Conservation (phyloP, 2,329 filamentous ascomycete genomes). For the Neofusicoccum parvum region DNA sequence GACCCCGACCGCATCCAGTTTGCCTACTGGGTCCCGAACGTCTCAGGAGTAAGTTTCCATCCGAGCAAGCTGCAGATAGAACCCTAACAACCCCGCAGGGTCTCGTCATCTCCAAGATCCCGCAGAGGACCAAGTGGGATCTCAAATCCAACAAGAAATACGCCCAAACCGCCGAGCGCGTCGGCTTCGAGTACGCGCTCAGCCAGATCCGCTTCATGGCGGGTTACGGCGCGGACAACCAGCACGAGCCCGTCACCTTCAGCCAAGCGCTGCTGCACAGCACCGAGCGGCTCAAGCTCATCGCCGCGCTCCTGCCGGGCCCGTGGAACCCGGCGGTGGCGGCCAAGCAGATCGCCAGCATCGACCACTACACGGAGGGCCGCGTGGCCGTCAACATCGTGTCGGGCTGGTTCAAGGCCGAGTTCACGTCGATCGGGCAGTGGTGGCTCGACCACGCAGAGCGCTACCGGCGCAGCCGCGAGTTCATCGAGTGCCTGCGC, state of each 20-base stretch:
- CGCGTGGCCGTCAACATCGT: conserved; percentile 57
- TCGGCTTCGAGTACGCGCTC: conserved; percentile 56
- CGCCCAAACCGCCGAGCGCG: conserved; percentile 51
- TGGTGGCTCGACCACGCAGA: conserved; percentile 60
- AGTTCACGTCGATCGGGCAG: conserved; percentile 55
- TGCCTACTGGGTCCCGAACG: conserved; percentile 59
- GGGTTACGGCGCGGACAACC: conserved; percentile 50
- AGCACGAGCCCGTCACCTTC: conserved; percentile 57
- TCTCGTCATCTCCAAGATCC: conserved; percentile 56
- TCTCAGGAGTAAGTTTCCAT: conserved; percentile 42
- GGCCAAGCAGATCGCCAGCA: conserved; percentile 57
- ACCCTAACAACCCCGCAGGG: conserved; percentile 29
- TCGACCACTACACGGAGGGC: conserved; percentile 56
- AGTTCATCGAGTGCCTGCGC: conserved; percentile 55
- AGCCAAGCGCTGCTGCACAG: conserved; percentile 52
- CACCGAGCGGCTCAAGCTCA: conserved; percentile 54
- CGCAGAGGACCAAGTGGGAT: conserved; percentile 53
- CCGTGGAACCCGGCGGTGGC: conserved; percentile 56
- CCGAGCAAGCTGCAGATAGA: neutral
- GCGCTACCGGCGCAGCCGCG: conserved; percentile 52
- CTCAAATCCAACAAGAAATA: conserved; percentile 53
- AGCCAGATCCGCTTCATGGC: conserved; percentile 58
- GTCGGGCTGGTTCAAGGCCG: conserved; percentile 57
- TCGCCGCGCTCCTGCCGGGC: conserved; percentile 54
- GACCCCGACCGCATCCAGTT: conserved; percentile 50